phyloP scores from a whole-genome alignment of 345 rosid species.

The Sisymbrium altissimum region DNA sequence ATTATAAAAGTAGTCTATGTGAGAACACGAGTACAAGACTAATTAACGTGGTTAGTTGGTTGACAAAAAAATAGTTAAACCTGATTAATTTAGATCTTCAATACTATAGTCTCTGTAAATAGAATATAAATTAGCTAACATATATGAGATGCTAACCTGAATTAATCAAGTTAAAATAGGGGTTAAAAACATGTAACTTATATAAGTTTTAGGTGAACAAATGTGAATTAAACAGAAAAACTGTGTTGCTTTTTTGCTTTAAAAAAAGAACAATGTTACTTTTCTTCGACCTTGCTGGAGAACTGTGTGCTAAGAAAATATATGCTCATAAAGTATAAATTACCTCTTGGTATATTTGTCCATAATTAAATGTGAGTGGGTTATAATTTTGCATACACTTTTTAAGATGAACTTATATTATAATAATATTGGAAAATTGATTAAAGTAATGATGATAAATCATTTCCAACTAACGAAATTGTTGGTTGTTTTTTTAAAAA shows the following conservation, averaged over 20 bases:
- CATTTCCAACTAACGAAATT: too few relatives aligned
- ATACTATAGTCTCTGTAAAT: background rate
- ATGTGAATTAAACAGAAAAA: too few relatives aligned
- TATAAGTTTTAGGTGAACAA: background rate
- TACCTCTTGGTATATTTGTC: too few relatives aligned
- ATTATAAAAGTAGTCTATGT: background rate
- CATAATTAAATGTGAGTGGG: background rate
- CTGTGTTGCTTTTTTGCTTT: too few relatives aligned
- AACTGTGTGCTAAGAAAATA: too few relatives aligned
- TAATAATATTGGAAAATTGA: too few relatives aligned
- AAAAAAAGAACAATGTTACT: background rate
- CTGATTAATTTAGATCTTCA: background rate
- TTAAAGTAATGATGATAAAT: too few relatives aligned
- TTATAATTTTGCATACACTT: background rate
- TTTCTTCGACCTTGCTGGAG: background rate
- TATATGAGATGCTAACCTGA: background rate
- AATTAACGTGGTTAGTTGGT: background rate
- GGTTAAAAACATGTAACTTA: background rate
- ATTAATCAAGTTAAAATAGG: background rate
- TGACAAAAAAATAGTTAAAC: background rate
- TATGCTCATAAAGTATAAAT: too few relatives aligned
- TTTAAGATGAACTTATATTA: too few relatives aligned
- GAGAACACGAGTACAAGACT: conserved; percentile 6
- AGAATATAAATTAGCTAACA: background rate
- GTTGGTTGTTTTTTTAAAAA: too few relatives aligned